A percentile compares a stretch with the other conserved stretches of the same genome.
Evolutionary conservation across 805 yeast species (phyloP).

Genomic region (Saccharomycopsis guyanensis): DNA sequence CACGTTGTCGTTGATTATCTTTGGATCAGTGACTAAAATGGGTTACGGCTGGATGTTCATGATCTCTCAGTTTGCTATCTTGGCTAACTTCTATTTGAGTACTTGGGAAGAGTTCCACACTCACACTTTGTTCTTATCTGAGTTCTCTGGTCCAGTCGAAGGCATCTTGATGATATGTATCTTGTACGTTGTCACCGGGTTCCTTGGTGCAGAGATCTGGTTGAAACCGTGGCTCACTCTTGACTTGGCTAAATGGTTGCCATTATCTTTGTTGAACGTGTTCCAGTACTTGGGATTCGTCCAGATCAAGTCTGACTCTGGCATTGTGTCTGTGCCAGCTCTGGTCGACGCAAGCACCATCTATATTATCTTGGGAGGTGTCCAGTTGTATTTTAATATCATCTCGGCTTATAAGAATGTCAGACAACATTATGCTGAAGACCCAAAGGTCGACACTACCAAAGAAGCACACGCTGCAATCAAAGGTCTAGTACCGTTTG

Average conservation of each 20-base stretch:
- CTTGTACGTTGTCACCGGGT: slow-evolving; percentile 55
- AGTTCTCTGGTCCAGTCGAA: slow-evolving; percentile 91
- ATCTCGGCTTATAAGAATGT: slow-evolving; percentile 61
- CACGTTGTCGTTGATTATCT: slow-evolving; percentile 66
- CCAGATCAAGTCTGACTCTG: slow-evolving; percentile 14
- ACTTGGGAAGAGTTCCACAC: slow-evolving; percentile 97
- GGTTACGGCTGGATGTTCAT: slow-evolving; percentile 60
- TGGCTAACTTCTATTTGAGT: slow-evolving; percentile 76
- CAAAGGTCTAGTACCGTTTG: slow-evolving; percentile 62
- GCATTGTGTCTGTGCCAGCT: slow-evolving; percentile 14
- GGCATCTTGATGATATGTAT: slow-evolving; percentile 64
- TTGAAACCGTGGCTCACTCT: slow-evolving; percentile 2
- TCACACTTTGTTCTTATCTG: slow-evolving; percentile 67
- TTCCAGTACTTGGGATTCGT: slow-evolving; percentile 7
- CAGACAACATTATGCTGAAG: slow-evolving; percentile 35
- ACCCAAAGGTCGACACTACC: slow-evolving; percentile 23
- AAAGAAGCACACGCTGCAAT: slow-evolving; percentile 32
- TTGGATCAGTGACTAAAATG: slow-evolving; percentile 67
- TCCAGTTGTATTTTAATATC: slow-evolving; percentile 56
- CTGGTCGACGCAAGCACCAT: slow-evolving; percentile 35
- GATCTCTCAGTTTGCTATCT: slow-evolving; percentile 62
- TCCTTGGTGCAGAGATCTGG: slow-evolving; percentile 68
- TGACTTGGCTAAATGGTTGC: slow-evolving; percentile 6
- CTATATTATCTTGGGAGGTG: slow-evolving; percentile 43
- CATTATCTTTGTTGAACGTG: neutral